These are phyloP conservation scores for Aspergillus intermedius DNA, from an alignment of 2,329 filamentous ascomycete species.

Conservation along the genomic window DNA sequence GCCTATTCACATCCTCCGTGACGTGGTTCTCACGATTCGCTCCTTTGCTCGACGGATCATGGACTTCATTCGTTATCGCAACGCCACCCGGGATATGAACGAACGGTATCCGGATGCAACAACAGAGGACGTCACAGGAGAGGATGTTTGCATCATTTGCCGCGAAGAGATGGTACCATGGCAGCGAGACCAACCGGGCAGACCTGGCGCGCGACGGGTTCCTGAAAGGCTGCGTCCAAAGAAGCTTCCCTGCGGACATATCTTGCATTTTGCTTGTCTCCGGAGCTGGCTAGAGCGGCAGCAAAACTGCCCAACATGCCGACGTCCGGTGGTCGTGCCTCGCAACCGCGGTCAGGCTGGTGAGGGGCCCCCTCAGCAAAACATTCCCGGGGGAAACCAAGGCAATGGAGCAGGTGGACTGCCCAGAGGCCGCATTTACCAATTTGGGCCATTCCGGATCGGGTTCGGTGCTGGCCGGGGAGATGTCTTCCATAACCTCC, in stretches of 20 bases:
- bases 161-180: constrained; percentile 90
- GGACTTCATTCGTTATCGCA: constrained; percentile 82
- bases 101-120: constrained; percentile 83
- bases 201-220: constrained; percentile 37
- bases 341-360: constrained; percentile 26
- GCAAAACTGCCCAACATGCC: constrained; percentile 93
- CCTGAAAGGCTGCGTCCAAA: constrained; percentile 84
- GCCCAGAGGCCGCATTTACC: constrained; percentile 56
- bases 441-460: constrained; percentile 67
- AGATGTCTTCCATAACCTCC: constrained; percentile 59
- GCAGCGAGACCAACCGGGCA: constrained; percentile 44
- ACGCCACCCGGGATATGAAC: constrained; percentile 91
- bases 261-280: constrained; percentile 87
- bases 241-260: constrained; percentile 93
- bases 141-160: constrained; percentile 96
- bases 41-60: constrained; percentile 87
- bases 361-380: constrained; percentile 19
- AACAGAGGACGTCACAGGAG: constrained; percentile 71
- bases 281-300: constrained; percentile 96
- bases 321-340: constrained; percentile 62
- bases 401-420: constrained; percentile 31
- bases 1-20: constrained; percentile 92
- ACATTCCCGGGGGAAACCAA: constrained; percentile 27
- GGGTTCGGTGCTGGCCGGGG: constrained; percentile 60
- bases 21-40: constrained; percentile 87